phyloP scores from a whole-genome alignment of 1,284 basidiomycete species.

The Bjerkandera adusta region DNA sequence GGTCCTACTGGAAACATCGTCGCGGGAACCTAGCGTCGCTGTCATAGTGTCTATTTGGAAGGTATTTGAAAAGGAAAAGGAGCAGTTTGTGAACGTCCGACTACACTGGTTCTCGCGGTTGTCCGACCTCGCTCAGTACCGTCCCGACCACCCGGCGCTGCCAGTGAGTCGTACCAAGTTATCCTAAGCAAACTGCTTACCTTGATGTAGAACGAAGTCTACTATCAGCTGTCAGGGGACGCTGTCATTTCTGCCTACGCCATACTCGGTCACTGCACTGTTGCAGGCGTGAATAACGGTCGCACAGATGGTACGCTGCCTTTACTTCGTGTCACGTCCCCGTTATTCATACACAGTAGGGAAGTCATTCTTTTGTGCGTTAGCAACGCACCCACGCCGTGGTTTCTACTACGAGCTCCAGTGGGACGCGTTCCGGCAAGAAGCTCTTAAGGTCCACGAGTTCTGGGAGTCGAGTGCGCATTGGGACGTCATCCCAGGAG shows the following conservation, averaged over 20 bases:
- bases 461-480: conserved; percentile 5
- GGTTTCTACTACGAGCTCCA: conserved; percentile 62
- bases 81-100: conserved; percentile 44
- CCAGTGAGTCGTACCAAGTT: conserved; percentile 39
- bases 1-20: conserved; percentile 53
- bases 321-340: background rate
- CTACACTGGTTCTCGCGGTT: conserved; percentile 70
- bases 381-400: conserved; percentile 54
- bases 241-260: conserved; percentile 47
- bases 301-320: background rate
- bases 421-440: conserved; percentile 49
- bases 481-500: conserved; percentile 7
- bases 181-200: background rate
- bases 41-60: conserved; percentile 70
- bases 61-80: conserved; percentile 28
- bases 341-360: background rate
- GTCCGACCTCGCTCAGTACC: conserved; percentile 48
- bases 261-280: conserved; percentile 50
- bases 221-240: conserved; percentile 52
- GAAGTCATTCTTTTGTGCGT: conserved; percentile 46
- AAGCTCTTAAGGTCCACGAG: conserved; percentile 30
- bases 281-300: no score
- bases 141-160: conserved; percentile 52
- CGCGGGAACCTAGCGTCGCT: conserved; percentile 50
- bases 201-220: conserved; percentile 57